Conservation (phyloP, 1,284 basidiomycete species). For the Apiotrichum montevideense region DNA sequence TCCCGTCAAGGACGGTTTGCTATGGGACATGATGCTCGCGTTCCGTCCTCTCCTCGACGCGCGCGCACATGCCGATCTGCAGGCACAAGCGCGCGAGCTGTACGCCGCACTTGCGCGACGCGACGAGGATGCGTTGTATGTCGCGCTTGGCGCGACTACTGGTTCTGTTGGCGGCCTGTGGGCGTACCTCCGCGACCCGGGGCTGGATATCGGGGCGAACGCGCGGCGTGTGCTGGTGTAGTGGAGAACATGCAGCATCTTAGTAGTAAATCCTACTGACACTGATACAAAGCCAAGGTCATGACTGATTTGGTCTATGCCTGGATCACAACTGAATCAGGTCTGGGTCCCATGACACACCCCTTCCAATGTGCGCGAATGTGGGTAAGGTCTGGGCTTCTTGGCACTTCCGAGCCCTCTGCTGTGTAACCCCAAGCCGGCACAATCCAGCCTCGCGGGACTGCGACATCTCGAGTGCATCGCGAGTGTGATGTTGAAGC, state of each 20-base stretch:
- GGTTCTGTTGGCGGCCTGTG: slow-evolving; percentile 24
- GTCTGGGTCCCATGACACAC: too few species aligned
- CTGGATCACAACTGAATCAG: too few species aligned
- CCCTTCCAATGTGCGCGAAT: too few species aligned
- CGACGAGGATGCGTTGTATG: slow-evolving; percentile 76
- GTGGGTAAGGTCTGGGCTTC: too few species aligned
- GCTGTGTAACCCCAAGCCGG: too few species aligned
- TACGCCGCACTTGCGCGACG: slow-evolving; percentile 57
- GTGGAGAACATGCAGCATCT: not conserved
- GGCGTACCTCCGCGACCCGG: slow-evolving; percentile 26
- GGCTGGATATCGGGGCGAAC: slow-evolving; percentile 16
- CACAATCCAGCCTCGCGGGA: too few species aligned
- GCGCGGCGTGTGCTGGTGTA: not conserved
- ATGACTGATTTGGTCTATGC: too few species aligned
- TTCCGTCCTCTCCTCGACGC: slow-evolving; percentile 68
- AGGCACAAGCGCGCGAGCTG: slow-evolving; percentile 58
- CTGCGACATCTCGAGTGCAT: too few species aligned
- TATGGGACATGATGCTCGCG: slow-evolving; percentile 70
- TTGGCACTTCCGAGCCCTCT: too few species aligned
- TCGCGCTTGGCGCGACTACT: slow-evolving; percentile 58
- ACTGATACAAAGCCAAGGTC: too few species aligned
- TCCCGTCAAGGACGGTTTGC: slow-evolving; percentile 59
- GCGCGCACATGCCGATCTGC: slow-evolving; percentile 65
- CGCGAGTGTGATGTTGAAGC: too few species aligned
- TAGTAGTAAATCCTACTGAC: too few species aligned